Conservation (phyloP, 306 rosid genomes). For the Sesbania bispinosa region DNA sequence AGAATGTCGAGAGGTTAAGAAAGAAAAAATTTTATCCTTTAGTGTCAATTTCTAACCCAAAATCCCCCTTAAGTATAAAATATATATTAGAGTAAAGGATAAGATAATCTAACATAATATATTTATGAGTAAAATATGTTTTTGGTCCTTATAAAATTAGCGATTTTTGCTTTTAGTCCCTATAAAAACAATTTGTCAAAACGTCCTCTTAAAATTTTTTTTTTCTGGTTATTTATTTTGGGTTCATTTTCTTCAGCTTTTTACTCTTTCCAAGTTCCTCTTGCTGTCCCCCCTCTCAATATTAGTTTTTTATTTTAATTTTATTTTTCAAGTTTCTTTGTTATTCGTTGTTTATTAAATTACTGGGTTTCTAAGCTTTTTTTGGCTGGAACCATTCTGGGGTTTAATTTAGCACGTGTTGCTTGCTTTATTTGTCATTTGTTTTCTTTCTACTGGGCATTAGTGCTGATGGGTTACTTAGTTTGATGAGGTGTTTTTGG, state of each 20-base stretch:
- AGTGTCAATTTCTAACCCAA: no score
- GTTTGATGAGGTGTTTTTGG: slow-evolving; percentile 17
- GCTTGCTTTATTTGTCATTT: slow-evolving; percentile 1
- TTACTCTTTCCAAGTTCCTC: neutral
- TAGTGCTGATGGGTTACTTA: slow-evolving; percentile 9
- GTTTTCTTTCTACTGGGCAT: neutral
- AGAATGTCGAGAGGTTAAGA: no score
- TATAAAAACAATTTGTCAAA: no score
- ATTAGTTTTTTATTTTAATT: neutral
- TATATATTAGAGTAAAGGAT: no score
- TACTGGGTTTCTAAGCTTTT: slow-evolving; percentile 12
- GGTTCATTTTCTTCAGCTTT: neutral
- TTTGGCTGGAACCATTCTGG: slow-evolving; percentile 18
- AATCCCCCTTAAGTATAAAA: no score
- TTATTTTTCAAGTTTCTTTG: neutral
- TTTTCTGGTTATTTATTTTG: neutral
- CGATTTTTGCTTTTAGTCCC: no score
- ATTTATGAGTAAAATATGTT: no score
- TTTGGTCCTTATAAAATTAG: no score
- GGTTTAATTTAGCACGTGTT: neutral
- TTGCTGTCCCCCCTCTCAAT: neutral
- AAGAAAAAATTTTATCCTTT: no score
- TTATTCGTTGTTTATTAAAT: neutral
- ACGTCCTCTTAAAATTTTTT: no score
- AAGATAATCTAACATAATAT: no score